These are phyloP conservation scores for Phyllosticta paracitricarpa DNA, from an alignment of 2,329 filamentous ascomycete genomes.

Conservation along the genomic window DNA sequence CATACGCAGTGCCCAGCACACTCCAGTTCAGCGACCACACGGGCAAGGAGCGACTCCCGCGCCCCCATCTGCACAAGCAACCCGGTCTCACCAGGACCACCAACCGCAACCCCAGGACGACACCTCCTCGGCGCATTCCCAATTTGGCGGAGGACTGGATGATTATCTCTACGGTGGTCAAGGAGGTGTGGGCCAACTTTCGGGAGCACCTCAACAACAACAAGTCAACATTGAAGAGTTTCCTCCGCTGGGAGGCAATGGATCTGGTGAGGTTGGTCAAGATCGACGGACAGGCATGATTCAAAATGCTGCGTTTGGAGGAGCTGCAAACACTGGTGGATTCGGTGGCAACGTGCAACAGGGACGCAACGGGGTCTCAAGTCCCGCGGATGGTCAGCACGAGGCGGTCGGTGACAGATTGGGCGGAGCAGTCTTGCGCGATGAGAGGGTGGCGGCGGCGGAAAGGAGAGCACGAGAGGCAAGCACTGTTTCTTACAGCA, in stretches of 20 bases:
- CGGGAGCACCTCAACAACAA: constrained; percentile 41
- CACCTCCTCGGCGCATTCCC: constrained; percentile 30
- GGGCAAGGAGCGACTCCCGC: constrained; percentile 18
- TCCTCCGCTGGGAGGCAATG: constrained; percentile 46
- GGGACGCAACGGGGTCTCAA: constrained; percentile 33
- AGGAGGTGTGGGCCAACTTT: constrained; percentile 42
- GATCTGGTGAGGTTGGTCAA: constrained; percentile 40
- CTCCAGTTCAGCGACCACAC: constrained; percentile 44
- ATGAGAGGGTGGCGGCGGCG: constrained; percentile 1
- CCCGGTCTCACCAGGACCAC: constrained; percentile 27
- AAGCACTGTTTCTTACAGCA: constrained; percentile 9
- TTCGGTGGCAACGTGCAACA: constrained; percentile 34
- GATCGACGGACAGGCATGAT: constrained; percentile 42
- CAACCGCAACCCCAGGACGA: constrained; percentile 34
- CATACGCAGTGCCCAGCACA: constrained; percentile 44
- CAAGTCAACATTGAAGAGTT: constrained; percentile 51
- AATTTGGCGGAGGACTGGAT: constrained; percentile 42
- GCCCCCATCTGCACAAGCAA: constrained; percentile 19
- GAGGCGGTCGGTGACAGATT: constrained; percentile 15
- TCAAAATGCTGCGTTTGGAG: constrained; percentile 38
- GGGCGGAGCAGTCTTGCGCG: constrained; percentile 4
- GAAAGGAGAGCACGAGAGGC: constrained; percentile 9
- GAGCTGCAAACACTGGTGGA: constrained; percentile 19
- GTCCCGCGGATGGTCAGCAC: constrained; percentile 28
- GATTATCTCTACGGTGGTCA: constrained; percentile 50